Evolutionary conservation across 768 basidiomycete species (phyloP).

Genomic region (Gyrodon lividus): DNA sequence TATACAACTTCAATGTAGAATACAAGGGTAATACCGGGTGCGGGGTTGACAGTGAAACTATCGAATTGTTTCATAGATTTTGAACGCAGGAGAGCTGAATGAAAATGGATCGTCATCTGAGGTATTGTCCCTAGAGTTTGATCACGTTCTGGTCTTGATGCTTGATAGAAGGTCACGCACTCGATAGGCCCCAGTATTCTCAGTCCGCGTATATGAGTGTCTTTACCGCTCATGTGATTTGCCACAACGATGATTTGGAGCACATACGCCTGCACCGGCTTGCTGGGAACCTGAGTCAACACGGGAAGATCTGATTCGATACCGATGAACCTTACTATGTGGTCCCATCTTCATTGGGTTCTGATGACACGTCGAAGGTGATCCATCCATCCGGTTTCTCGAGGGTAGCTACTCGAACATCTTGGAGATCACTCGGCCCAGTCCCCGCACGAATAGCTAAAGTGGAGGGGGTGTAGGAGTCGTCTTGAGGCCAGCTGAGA

Average conservation of each 20-base stretch:
- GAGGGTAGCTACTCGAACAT: constrained; percentile 80
- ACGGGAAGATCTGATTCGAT: not conserved
- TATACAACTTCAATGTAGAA: constrained; percentile 26
- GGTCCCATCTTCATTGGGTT: constrained; percentile 74
- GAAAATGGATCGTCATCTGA: constrained; percentile 70
- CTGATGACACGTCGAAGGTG: constrained; percentile 79
- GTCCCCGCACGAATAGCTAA: constrained; percentile 92
- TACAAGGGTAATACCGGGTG: constrained; percentile 22
- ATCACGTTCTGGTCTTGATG: constrained; percentile 1
- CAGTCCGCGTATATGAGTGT: constrained; percentile 94
- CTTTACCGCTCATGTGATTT: constrained; percentile 98
- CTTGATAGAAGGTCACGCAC: constrained; percentile 40
- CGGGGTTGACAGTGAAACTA: constrained; percentile 30
- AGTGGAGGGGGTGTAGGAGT: constrained; percentile 95
- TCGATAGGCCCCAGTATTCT: constrained; percentile 82
- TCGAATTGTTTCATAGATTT: constrained; percentile 77
- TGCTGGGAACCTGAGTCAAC: constrained; percentile 43
- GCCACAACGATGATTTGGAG: constrained; percentile 86
- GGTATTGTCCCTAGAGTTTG: constrained; percentile 37
- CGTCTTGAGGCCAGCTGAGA: constrained; percentile 80
- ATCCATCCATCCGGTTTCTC: constrained; percentile 96
- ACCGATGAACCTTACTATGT: constrained; percentile 56
- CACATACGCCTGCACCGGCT: constrained; percentile 85
- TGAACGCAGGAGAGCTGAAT: constrained; percentile 63
- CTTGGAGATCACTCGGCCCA: constrained; percentile 87